Evolutionary conservation across 371 early-diverging fungal species (phyloP), one percentile per base, ranked within the genome.

Genomic region (Homolaphlyctis polyrhiza): DNA sequence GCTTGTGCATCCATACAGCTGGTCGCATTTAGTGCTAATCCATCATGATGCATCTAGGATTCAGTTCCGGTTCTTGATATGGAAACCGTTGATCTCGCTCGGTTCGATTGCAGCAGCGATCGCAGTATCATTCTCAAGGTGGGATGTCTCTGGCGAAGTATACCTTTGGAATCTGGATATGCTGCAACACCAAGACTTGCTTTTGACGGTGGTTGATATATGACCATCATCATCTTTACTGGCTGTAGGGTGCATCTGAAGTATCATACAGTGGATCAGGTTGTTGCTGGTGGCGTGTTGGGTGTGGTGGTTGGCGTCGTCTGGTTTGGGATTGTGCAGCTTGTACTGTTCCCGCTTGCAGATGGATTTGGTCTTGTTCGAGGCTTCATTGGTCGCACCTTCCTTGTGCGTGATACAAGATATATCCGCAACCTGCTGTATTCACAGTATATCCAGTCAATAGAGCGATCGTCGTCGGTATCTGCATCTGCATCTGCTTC

Each of bases 231-330:
- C 3, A 25, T n/a, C n/a, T 5, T 23, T 34, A 4, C 33, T 11
- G 11, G 14, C 35, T n/a, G 4, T 29, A 90, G 94, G 18, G 82
- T 91, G 13, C 91, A 93, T 65, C 73, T 96, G 2, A 78, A 83
- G 13, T 95, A 95, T 70, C 96, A 96, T 65, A 89, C 90, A 0
- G 47, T 73, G 33, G 64, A 66, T 16, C 96, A 96, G 64, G 93
- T 94, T 1, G 39, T 86, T 13, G 86, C 80, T 13, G 96, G 96
- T 4, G 69, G 80, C 4, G 60, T 67, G 3, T 62, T 86, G 45
- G 96, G 96, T 1, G 5, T 68, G 0, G 32, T 65, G 0, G 81
- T 84, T 68, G 94, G 88, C 0, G n/a, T 72, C 0, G 4, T 69
- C 0, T 95, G 93, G 89, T 86, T 80, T 57, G 28, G 47, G 0